phyloP scores from a whole-genome alignment of 129 eudicot genomes.

The Cynara cardunculus region DNA sequence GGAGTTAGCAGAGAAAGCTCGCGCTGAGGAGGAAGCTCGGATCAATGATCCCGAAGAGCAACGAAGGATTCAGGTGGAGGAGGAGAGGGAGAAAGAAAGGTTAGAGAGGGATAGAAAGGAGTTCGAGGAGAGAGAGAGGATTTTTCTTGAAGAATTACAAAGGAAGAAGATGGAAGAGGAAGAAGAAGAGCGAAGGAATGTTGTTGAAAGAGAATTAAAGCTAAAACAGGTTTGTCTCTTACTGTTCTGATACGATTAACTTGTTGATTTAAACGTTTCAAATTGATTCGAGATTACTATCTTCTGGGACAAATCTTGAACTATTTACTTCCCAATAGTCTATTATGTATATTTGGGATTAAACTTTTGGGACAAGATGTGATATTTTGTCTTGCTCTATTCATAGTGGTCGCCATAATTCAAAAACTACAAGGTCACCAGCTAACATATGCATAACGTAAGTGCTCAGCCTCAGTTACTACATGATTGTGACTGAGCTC shows the following conservation, averaged over 20 bases:
- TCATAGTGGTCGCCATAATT: not conserved
- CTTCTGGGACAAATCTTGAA: not conserved
- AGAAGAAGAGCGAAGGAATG: conserved; percentile 36
- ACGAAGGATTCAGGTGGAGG: conserved; percentile 50
- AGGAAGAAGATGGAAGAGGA: conserved; percentile 38
- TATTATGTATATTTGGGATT: not conserved
- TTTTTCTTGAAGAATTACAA: conserved; percentile 54
- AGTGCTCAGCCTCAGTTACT: no score
- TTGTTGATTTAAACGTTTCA: not conserved
- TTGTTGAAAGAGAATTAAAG: conserved; percentile 31
- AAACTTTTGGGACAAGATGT: not conserved
- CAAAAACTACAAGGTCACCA: not conserved
- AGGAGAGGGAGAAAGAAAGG: conserved; percentile 59
- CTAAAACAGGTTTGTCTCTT: conserved; percentile 30
- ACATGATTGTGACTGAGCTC: no score
- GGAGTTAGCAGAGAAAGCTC: conserved; percentile 72
- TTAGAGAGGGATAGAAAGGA: conserved; percentile 61
- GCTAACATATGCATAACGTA: not conserved
- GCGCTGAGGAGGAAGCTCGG: conserved; percentile 66
- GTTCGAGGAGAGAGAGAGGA: conserved; percentile 84
- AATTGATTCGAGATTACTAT: not conserved
- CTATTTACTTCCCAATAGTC: not conserved
- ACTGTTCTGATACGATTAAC: not conserved
- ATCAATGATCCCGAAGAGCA: conserved; percentile 75
- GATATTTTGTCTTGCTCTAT: not conserved